Conservation (phyloP, 2,329 filamentous ascomycete genomes). For the Colletotrichum echinochloae region DNA sequence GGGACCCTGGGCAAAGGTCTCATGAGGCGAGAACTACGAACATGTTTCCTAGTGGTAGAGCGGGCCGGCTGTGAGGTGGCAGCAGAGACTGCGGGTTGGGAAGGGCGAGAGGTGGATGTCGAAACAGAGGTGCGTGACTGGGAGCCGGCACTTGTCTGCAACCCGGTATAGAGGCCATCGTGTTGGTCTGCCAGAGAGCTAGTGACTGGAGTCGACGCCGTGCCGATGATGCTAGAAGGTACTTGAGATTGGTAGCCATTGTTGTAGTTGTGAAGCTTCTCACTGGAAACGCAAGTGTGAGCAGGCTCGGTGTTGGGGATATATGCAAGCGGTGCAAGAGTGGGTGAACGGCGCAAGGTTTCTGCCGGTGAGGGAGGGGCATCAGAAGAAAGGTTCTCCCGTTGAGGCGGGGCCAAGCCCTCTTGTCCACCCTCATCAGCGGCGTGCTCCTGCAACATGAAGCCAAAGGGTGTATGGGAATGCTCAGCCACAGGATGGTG, state of each 20-base stretch:
- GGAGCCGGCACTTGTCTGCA: conserved; percentile 4
- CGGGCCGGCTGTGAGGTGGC: not conserved
- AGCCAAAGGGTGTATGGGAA: conserved; percentile 1
- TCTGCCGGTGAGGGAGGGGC: not conserved
- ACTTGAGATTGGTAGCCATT: conserved; percentile 10
- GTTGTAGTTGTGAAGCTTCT: not conserved
- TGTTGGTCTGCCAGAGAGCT: not conserved
- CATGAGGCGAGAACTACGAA: conserved; percentile 11
- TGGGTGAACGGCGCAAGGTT: conserved; percentile 12
- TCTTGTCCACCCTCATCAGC: conserved; percentile 16
- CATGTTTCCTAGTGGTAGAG: conserved; percentile 9
- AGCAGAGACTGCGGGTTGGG: conserved; percentile 1
- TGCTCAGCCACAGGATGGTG: conserved; percentile 15
- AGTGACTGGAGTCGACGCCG: not conserved
- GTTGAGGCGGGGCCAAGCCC: conserved; percentile 7
- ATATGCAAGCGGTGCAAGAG: conserved; percentile 11
- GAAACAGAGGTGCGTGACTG: conserved; percentile 17
- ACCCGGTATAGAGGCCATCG: not conserved
- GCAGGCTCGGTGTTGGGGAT: conserved; percentile 8
- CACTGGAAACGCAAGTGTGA: not conserved
- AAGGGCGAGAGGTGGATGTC: conserved; percentile 11
- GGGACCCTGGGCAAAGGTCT: not conserved
- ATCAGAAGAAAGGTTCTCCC: conserved; percentile 8
- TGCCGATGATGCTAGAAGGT: not conserved
- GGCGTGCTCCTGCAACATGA: conserved; percentile 19